These are phyloP conservation scores for Albizia julibrissin DNA, from an alignment of 306 rosid genomes.

Conservation along the genomic window DNA sequence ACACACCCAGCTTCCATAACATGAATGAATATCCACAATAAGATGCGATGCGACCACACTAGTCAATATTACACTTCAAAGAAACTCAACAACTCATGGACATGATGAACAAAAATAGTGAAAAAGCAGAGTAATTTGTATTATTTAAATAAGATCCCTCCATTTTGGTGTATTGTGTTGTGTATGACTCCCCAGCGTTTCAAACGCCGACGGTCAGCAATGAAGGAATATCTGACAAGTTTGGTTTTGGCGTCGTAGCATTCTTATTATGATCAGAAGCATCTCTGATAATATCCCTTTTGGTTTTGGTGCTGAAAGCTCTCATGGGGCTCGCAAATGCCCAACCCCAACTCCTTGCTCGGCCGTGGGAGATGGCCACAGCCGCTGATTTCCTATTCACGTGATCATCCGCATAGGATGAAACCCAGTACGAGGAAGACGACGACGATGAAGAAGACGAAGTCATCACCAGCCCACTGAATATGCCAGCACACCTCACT, in stretches of 20 bases:
- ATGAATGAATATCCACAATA: conserved; percentile 4
- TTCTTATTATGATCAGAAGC: conserved; percentile 58
- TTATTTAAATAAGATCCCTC: conserved; percentile 19
- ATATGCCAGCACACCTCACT: conserved; percentile 77
- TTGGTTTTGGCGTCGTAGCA: conserved; percentile 32
- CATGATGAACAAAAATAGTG: neutral
- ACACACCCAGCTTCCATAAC: neutral
- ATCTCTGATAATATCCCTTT: conserved; percentile 41
- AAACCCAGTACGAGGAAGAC: conserved; percentile 67
- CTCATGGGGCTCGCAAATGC: conserved; percentile 92
- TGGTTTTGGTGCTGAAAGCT: conserved; percentile 62
- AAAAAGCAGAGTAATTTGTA: conserved; percentile 1
- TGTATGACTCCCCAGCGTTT: neutral
- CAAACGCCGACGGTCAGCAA: conserved; percentile 52
- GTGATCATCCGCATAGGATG: conserved; percentile 48
- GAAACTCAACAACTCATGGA: conserved; percentile 1
- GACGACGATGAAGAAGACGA: conserved; percentile 63
- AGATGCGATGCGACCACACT: neutral
- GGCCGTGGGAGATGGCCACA: conserved; percentile 38
- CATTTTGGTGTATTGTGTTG: neutral
- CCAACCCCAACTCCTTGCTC: conserved; percentile 74
- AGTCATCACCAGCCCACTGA: conserved; percentile 73
- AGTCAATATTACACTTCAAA: conserved; percentile 15
- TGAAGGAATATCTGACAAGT: conserved; percentile 66
- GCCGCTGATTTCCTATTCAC: conserved; percentile 33